Conservation (phyloP, 768 basidiomycete genomes). For the Boletus tomentosulus region DNA sequence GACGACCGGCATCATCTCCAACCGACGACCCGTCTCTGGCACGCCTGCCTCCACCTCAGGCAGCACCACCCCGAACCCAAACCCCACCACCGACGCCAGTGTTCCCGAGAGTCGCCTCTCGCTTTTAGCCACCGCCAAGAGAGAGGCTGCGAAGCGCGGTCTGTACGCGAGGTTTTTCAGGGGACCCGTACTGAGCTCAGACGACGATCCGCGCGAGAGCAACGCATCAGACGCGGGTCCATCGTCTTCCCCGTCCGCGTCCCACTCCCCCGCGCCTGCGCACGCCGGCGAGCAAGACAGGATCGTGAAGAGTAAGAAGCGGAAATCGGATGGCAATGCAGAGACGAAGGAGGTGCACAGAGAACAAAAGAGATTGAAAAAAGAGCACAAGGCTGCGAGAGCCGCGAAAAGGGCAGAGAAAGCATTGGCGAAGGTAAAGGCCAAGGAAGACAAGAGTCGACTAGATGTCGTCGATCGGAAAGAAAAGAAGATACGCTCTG, state of each 20-base stretch:
- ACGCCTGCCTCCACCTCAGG: conserved; percentile 47
- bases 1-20: conserved; percentile 71
- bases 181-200: conserved; percentile 64
- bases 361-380: conserved; percentile 23
- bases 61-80: conserved; percentile 36
- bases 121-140: conserved; percentile 63
- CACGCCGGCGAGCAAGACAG: not conserved
- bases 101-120: conserved; percentile 32
- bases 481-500: not conserved
- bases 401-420: conserved; percentile 12
- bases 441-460: not conserved
- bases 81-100: not conserved
- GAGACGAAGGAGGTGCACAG: conserved; percentile 19
- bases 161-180: conserved; percentile 82
- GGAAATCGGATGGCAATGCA: conserved; percentile 1
- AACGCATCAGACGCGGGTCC: not conserved
- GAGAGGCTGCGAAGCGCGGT: conserved; percentile 68
- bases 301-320: conserved; percentile 2
- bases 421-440: not conserved
- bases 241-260: not conserved
- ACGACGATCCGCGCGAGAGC: conserved; percentile 12
- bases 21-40: conserved; percentile 53
- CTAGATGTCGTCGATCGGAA: not conserved
- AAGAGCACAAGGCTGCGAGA: conserved; percentile 19
- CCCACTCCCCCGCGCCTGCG: not conserved